Evolutionary conservation across 2,329 filamentous ascomycete genomes (phyloP).

Genomic region (Aspergillus chevalieri): DNA sequence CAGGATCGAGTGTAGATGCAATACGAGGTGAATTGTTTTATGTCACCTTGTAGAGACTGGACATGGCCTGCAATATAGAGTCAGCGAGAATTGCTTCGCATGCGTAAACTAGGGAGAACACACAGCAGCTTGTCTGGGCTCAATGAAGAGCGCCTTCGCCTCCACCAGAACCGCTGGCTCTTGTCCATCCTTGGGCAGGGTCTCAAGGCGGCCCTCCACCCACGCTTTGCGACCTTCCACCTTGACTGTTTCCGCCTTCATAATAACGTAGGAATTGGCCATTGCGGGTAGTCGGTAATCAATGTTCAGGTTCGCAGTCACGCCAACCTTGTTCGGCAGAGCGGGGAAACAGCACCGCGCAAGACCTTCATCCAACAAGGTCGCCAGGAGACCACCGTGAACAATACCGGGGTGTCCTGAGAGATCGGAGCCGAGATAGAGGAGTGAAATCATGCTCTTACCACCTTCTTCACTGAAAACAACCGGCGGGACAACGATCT

Average conservation of each 20-base stretch:
- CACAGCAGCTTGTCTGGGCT: constrained; percentile 75
- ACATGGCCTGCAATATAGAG: constrained; percentile 12
- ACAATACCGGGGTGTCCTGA: constrained; percentile 88
- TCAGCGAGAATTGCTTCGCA: not conserved
- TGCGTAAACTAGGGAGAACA: constrained; percentile 28
- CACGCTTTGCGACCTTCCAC: constrained; percentile 91
- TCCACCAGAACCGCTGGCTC: constrained; percentile 66
- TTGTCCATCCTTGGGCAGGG: constrained; percentile 59
- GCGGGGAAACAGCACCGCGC: constrained; percentile 83
- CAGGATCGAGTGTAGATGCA: not conserved
- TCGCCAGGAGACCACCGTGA: constrained; percentile 87
- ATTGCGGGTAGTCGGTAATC: constrained; percentile 78
- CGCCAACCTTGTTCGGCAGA: constrained; percentile 75
- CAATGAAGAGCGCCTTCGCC: constrained; percentile 80
- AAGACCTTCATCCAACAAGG: constrained; percentile 82
- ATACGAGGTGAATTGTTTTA: constrained; percentile 3
- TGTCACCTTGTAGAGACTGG: constrained; percentile 20
- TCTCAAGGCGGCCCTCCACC: constrained; percentile 83
- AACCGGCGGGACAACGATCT: constrained; percentile 74
- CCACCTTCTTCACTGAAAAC: constrained; percentile 68
- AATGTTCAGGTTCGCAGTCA: constrained; percentile 72
- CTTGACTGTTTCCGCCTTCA: constrained; percentile 72
- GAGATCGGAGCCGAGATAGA: constrained; percentile 70
- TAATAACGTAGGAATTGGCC: constrained; percentile 68
- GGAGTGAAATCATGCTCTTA: constrained; percentile 63